These are phyloP conservation scores for Ogataea thermomethanolica DNA, from an alignment of 805 yeast genomes.

Conservation along the genomic window DNA sequence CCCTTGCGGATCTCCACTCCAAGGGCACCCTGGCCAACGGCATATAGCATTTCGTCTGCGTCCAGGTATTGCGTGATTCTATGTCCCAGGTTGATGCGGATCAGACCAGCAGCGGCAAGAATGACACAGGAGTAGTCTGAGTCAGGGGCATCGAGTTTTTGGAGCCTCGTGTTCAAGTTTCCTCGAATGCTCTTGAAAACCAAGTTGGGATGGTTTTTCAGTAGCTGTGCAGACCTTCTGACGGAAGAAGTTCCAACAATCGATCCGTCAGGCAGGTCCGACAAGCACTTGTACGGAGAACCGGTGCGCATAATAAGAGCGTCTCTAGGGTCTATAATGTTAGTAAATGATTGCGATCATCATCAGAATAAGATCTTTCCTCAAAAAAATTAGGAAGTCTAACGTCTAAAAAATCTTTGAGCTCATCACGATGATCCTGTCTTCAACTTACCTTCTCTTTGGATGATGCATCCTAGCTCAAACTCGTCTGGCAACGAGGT, in stretches of 20 bases:
- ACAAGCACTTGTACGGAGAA: constrained; percentile 59
- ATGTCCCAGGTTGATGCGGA: constrained; percentile 65
- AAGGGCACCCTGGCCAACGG: constrained; percentile 98
- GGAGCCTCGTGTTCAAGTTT: constrained; percentile 70
- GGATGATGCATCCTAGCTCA: constrained; percentile 79
- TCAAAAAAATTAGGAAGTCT: constrained; percentile 36
- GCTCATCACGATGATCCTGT: constrained; percentile 26
- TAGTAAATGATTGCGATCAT: constrained; percentile 6
- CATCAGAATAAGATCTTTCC: constrained; percentile 26
- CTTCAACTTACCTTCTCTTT: constrained; percentile 54
- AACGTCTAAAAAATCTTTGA: constrained; percentile 34
- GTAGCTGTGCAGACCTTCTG: constrained; percentile 87
- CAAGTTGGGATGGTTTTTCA: constrained; percentile 72
- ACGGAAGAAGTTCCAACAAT: constrained; percentile 94
- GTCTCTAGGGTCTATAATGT: constrained; percentile 74
- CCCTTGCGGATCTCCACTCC: constrained; percentile 83
- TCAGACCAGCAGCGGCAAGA: constrained; percentile 89
- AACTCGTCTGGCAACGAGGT: constrained; percentile 87
- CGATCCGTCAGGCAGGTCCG: constrained; percentile 78
- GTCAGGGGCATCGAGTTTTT: constrained; percentile 71
- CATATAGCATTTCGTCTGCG: constrained; percentile 82
- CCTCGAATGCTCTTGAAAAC: constrained; percentile 86
- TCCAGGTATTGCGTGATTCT: constrained; percentile 73
- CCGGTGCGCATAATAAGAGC: constrained; percentile 74
- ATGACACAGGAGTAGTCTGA: constrained; percentile 63